A percentile compares a stretch with the other conserved stretches of the same genome.
phyloP scores from a whole-genome alignment of 805 yeast genomes.

The Ogataea saltuana region DNA sequence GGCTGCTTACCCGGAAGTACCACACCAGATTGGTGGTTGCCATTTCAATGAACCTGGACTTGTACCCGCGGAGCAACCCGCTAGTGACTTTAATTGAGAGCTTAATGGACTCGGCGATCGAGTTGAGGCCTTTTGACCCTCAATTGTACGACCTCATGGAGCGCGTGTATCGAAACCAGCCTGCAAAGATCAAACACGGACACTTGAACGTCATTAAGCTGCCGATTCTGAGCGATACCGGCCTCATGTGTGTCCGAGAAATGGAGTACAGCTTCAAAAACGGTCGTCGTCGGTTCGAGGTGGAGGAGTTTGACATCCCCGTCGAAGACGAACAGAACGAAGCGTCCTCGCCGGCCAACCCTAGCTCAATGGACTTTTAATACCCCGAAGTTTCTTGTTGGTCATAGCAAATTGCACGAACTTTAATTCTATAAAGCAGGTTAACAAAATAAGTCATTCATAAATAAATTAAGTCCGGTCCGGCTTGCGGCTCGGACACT shows the following conservation, averaged over 20 bases:
- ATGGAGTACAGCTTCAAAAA: conserved; percentile 86
- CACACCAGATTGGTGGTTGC: conserved; percentile 43
- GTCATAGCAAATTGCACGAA: no score
- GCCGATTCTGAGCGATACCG: conserved; percentile 71
- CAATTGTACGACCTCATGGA: conserved; percentile 67
- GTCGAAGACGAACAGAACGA: conserved; percentile 75
- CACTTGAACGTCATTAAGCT: conserved; percentile 72
- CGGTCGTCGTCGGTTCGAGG: conserved; percentile 79
- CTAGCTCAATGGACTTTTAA: conserved; percentile 13
- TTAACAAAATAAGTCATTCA: background rate
- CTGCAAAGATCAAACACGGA: conserved; percentile 82
- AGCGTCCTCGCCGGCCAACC: conserved; percentile 8
- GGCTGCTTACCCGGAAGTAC: conserved; percentile 51
- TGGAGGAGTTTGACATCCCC: conserved; percentile 96
- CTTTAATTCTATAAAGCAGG: background rate
- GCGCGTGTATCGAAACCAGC: conserved; percentile 67
- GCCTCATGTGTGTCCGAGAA: conserved; percentile 71
- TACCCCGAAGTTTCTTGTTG: no score
- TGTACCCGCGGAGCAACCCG: conserved; percentile 56
- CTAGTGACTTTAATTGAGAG: conserved; percentile 55
- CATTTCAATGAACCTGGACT: conserved; percentile 62
- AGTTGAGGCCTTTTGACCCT: conserved; percentile 80
- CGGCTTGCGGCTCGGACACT: background rate
- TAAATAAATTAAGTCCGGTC: conserved; percentile 1
- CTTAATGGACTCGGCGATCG: conserved; percentile 66